Conservation (phyloP, 1,139 yeast species). For the Meyerozyma athensensis region DNA sequence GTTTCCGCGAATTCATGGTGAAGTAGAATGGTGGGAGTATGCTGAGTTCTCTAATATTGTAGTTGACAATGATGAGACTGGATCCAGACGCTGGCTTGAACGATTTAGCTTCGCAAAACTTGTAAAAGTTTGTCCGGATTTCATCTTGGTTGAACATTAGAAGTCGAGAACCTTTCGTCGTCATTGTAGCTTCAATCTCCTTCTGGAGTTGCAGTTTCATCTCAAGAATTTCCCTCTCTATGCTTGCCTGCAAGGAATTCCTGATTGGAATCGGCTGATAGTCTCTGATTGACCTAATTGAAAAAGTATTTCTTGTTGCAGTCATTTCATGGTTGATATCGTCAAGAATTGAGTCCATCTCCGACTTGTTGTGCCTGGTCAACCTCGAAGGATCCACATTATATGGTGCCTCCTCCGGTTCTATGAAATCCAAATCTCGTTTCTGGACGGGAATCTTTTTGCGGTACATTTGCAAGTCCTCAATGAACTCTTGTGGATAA, state of each 20-base stretch:
- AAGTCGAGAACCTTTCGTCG: slow-evolving; percentile 17
- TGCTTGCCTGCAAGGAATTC: slow-evolving; percentile 6
- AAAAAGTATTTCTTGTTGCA: slow-evolving; percentile 26
- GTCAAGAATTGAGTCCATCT: slow-evolving; percentile 12
- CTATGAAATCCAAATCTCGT: slow-evolving; percentile 36
- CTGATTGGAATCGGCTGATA: slow-evolving; percentile 21
- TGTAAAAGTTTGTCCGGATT: slow-evolving; percentile 25
- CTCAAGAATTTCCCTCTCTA: slow-evolving; percentile 31
- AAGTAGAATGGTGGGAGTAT: slow-evolving; percentile 33
- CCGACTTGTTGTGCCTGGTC: slow-evolving; percentile 4
- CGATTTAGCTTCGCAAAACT: slow-evolving; percentile 23
- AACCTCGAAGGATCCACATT: slow-evolving; percentile 19
- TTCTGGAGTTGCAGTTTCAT: slow-evolving; percentile 28
- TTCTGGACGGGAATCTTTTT: slow-evolving; percentile 33
- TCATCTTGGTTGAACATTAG: slow-evolving; percentile 22
- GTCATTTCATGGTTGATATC: slow-evolving; percentile 22
- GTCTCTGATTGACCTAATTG: slow-evolving; percentile 24
- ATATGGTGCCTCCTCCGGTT: slow-evolving; percentile 21
- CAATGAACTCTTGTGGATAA: slow-evolving; percentile 39
- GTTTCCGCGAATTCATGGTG: slow-evolving; percentile 22
- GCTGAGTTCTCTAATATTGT: slow-evolving; percentile 30
- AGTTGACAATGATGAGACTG: slow-evolving; percentile 19
- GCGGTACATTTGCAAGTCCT: slow-evolving; percentile 32
- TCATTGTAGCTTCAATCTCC: slow-evolving; percentile 27
- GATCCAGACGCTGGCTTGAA: slow-evolving; percentile 4